A percentile compares a stretch with the other conserved stretches of the same genome.
Evolutionary conservation across 768 basidiomycete genomes (phyloP).

Genomic region (Tubosaeta sp.): DNA sequence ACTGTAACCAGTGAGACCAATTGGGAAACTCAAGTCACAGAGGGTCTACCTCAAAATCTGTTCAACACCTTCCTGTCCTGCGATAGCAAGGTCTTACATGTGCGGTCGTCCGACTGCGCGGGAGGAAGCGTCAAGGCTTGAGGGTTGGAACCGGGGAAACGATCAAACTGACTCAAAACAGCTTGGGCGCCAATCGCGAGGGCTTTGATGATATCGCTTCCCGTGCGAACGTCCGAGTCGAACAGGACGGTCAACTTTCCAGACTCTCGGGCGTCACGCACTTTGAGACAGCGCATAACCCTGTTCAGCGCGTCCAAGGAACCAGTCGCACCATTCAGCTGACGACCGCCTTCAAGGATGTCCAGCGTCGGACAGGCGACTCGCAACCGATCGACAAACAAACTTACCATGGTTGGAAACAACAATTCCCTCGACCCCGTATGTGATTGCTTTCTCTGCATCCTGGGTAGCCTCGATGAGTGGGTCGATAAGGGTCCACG

Average conservation of each 20-base stretch:
- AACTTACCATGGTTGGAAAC: slow-evolving; percentile 74
- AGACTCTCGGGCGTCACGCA: slow-evolving; percentile 51
- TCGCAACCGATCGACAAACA: not conserved
- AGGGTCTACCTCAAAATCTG: slow-evolving; percentile 43
- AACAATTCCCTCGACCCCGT: slow-evolving; percentile 66
- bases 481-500: not conserved
- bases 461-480: slow-evolving; percentile 25
- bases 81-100: slow-evolving; percentile 47
- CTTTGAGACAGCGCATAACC: slow-evolving; percentile 59
- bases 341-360: slow-evolving; percentile 52
- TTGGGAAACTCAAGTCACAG: slow-evolving; percentile 40
- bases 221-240: slow-evolving; percentile 55
- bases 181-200: slow-evolving; percentile 55
- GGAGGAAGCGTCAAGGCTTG: not conserved
- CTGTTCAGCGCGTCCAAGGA: slow-evolving; percentile 66
- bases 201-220: slow-evolving; percentile 51
- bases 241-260: slow-evolving; percentile 69
- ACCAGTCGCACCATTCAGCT: slow-evolving; percentile 77
- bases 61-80: slow-evolving; percentile 46
- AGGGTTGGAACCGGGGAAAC: not conserved
- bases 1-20: slow-evolving; percentile 40
- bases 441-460: slow-evolving; percentile 55
- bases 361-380: not conserved
- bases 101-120: slow-evolving; percentile 37
- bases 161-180: slow-evolving; percentile 36